A percentile compares a stretch with the other conserved stretches of the same genome.
These are phyloP conservation scores for Tilletiaria anomala DNA, from an alignment of 1,284 basidiomycete species.

Conservation along the genomic window DNA sequence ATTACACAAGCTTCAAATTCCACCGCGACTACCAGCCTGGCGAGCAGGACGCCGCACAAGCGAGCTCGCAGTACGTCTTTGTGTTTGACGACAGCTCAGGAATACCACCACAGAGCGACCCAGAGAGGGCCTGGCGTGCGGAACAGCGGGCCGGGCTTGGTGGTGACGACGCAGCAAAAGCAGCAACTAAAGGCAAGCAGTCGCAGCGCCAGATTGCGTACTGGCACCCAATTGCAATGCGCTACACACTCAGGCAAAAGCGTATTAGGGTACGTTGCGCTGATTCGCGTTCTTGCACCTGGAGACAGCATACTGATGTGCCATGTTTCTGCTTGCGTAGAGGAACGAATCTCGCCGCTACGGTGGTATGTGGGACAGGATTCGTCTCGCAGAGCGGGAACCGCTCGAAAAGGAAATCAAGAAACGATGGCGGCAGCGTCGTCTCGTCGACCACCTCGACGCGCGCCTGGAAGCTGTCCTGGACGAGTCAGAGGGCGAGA, in stretches of 20 bases:
- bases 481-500: neutral
- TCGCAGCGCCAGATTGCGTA: neutral
- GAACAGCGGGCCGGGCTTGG: too few species aligned
- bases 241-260: neutral
- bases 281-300: too few species aligned
- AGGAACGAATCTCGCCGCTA: neutral
- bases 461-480: neutral
- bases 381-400: neutral
- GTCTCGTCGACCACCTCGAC: neutral
- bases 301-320: too few species aligned
- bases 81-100: too few species aligned
- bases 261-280: too few species aligned
- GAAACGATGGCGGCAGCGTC: neutral
- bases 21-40: neutral
- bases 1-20: neutral
- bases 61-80: neutral
- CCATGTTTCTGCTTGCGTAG: too few species aligned
- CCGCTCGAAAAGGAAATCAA: neutral
- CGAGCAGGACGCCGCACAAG: neutral
- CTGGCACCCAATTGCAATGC: neutral
- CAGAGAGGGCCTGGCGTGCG: too few species aligned
- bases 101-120: too few species aligned
- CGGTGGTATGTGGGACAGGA: neutral
- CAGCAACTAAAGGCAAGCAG: too few species aligned
- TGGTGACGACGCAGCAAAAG: too few species aligned